A percentile compares a stretch with the other conserved stretches of the same genome.
These are phyloP conservation scores for Pythium folliculosum DNA, from an alignment of 352 stramenopile genomes.

Conservation along the genomic window DNA sequence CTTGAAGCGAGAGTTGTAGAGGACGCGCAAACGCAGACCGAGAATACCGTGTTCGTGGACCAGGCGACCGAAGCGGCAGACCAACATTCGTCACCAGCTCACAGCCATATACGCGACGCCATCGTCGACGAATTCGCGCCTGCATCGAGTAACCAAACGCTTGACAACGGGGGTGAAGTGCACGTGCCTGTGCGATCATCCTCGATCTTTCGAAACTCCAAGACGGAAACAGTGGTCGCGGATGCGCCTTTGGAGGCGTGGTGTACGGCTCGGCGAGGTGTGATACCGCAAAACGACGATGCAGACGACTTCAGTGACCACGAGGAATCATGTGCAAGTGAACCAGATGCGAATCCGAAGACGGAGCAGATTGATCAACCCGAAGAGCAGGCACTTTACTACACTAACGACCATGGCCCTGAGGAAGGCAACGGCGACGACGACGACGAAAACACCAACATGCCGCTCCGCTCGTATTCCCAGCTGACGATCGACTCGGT, in stretches of 20 bases:
- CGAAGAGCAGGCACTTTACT: neutral
- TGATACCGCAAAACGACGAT: neutral
- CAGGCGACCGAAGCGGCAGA: neutral
- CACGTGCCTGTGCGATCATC: neutral
- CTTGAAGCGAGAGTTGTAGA: neutral
- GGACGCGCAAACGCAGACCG: slow-evolving; percentile 11
- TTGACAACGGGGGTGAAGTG: neutral
- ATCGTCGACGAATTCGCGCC: neutral
- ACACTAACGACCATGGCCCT: neutral
- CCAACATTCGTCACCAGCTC: neutral
- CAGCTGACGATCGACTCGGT: slow-evolving; percentile 45
- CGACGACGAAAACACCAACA: neutral
- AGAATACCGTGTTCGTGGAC: neutral
- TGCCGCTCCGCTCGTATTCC: slow-evolving; percentile 32
- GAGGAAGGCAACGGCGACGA: neutral
- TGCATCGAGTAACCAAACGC: slow-evolving; percentile 5
- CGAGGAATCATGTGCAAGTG: neutral
- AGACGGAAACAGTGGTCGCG: neutral
- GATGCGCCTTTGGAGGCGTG: slow-evolving; percentile 14
- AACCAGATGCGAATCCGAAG: neutral
- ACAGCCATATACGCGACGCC: neutral
- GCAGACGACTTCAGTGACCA: neutral
- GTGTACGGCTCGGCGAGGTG: slow-evolving; percentile 4
- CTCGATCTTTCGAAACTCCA: neutral
- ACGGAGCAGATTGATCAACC: neutral